Base-by-base conservation (phyloP, 176 grass and related monocot species). In the Oryza rufipogon region DNA sequence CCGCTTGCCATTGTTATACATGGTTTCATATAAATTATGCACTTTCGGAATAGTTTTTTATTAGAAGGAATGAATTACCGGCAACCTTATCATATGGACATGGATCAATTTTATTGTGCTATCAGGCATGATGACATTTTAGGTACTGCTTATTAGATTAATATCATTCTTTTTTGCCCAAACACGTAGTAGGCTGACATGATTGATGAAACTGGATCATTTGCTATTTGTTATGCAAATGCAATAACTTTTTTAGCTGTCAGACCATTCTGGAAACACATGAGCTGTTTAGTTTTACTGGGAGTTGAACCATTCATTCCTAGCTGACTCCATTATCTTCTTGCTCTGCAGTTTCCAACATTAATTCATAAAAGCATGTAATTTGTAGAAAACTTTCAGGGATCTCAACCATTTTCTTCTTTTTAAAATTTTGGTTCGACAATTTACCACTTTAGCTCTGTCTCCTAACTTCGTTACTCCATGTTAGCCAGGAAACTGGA, bases 401-500 rank as follows among this genome's bases (percentile, higher is more conserved):
- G 20, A 79, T 84, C 65, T 54, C 17, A 64, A 67, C 41, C 34
- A 66, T 80, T 68, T 32, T 75, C n/a, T 33, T 19, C 14, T 39
- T 20, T 41, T 81, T 64, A 36, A 66, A 63, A 9, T 34, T 81
- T 23, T 25, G 2, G 54, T 5, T 72, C n/a, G 38, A 81, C 3
- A 10, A 22, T 65, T 60, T 87, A 36, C 13, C 56, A 86, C 22
- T 85, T 83, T 39, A 3, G 1, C 23, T 81, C 17, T 79, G 34
- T 86, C 1, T 71, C 28, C 32, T 90, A 47, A 44, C 49, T 26
- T 83, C 22, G 67, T 78, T 74, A 19, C 30, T 73, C 28, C 49
- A 64, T 92, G 74, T 54, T 92, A 98, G 96, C 85, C 68, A 89
- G 79, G 45, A 90, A 86, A 83, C 86, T 98, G 83, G 91, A 98